These are phyloP conservation scores for Apiotrichum akiyoshidainum DNA, from an alignment of 1,284 basidiomycete genomes.

Conservation along the genomic window DNA sequence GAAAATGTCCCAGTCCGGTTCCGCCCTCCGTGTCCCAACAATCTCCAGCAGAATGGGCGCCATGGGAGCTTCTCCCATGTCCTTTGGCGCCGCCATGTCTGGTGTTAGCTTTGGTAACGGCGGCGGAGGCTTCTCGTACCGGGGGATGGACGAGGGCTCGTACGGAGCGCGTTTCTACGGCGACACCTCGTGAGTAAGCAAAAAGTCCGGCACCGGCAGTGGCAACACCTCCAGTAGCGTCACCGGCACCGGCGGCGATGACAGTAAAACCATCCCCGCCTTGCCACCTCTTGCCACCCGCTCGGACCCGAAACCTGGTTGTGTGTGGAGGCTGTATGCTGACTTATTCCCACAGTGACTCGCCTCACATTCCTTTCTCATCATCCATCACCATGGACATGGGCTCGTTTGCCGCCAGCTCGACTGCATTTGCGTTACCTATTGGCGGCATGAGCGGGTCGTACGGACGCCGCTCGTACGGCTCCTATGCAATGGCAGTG, in stretches of 20 bases:
- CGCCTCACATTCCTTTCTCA: slow-evolving; percentile 35
- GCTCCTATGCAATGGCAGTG: slow-evolving; percentile 45
- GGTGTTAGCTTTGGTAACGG: slow-evolving; percentile 45
- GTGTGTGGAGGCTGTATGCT: neutral
- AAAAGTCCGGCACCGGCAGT: neutral
- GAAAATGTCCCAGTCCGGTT: slow-evolving; percentile 17
- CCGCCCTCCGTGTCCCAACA: slow-evolving; percentile 10
- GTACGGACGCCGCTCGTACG: slow-evolving; percentile 41
- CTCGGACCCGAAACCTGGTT: neutral
- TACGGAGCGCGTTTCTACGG: slow-evolving; percentile 46
- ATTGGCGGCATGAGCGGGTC: slow-evolving; percentile 10
- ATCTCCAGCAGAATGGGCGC: slow-evolving; percentile 22
- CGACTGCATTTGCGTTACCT: slow-evolving; percentile 35
- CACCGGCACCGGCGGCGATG: too few relatives aligned
- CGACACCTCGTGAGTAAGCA: slow-evolving; percentile 35
- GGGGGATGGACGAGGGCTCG: slow-evolving; percentile 22
- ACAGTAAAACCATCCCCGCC: too few relatives aligned
- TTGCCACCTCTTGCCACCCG: neutral
- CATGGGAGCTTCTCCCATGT: slow-evolving; percentile 40
- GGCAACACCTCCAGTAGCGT: neutral
- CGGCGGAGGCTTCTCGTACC: slow-evolving; percentile 39
- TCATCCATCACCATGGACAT: slow-evolving; percentile 46
- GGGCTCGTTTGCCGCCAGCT: slow-evolving; percentile 36
- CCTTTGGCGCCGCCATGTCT: slow-evolving; percentile 44
- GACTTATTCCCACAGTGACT: slow-evolving; percentile 27